Percentiles rank a stretch among this genome's conserved stretches.
phyloP scores from a whole-genome alignment of 352 stramenopile genomes.

The Phytophthora pseudosyringae region DNA sequence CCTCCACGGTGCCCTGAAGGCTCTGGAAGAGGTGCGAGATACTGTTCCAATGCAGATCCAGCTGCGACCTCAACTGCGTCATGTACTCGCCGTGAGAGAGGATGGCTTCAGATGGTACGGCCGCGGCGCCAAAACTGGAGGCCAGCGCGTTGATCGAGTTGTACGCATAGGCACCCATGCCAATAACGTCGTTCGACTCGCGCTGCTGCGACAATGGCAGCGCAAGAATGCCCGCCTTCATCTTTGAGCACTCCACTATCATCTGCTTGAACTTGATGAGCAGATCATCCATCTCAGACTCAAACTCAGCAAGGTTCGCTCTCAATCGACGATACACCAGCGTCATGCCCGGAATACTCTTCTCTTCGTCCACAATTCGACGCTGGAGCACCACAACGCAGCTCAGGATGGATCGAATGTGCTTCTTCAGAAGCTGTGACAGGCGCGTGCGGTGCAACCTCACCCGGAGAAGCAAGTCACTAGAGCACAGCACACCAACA shows the following conservation, averaged over 20 bases:
- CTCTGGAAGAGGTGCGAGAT: constrained; percentile 85
- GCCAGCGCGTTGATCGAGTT: constrained; percentile 85
- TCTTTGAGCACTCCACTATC: constrained; percentile 79
- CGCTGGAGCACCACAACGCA: constrained; percentile 78
- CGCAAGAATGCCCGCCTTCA: constrained; percentile 81
- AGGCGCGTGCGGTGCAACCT: constrained; percentile 73
- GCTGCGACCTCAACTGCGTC: constrained; percentile 83
- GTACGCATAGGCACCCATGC: constrained; percentile 73
- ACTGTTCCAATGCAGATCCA: constrained; percentile 90
- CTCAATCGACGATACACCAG: constrained; percentile 77
- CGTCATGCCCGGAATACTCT: constrained; percentile 79
- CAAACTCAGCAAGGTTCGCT: constrained; percentile 62
- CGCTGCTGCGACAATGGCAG: constrained; percentile 78
- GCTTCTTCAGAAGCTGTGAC: constrained; percentile 73
- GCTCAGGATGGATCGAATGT: constrained; percentile 73
- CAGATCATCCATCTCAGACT: constrained; percentile 71
- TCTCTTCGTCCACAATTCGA: constrained; percentile 79
- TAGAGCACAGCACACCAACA: constrained; percentile 64
- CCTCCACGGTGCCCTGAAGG: constrained; percentile 74
- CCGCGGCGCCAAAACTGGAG: constrained; percentile 65
- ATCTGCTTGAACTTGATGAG: constrained; percentile 78
- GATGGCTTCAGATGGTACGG: constrained; percentile 72
- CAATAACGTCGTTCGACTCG: constrained; percentile 72
- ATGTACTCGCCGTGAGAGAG: constrained; percentile 88
- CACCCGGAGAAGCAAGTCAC: constrained; percentile 76